Evolutionary conservation across 176 grass and related monocot genomes (phyloP).

Genomic region (Raddia distichophylla): DNA sequence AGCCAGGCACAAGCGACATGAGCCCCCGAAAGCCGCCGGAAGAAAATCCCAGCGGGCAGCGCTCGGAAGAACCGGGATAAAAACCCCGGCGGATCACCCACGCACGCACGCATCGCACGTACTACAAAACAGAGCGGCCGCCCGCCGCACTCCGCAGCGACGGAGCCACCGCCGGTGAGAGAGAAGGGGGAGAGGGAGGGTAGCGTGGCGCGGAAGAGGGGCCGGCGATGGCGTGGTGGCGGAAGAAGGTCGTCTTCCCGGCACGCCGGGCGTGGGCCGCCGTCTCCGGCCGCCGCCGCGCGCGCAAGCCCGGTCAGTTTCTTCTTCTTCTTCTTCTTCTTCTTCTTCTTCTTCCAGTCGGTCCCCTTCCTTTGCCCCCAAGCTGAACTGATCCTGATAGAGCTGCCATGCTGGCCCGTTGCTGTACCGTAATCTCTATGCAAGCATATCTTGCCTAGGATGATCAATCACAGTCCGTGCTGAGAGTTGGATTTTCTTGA

Average conservation of each 20-base stretch:
- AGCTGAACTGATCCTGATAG: not conserved
- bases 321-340: too few relatives aligned
- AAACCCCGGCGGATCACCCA: not conserved
- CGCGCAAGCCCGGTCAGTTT: constrained; percentile 55
- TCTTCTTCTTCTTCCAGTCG: too few relatives aligned
- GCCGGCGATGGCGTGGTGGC: constrained; percentile 54
- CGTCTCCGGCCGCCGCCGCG: constrained; percentile 45
- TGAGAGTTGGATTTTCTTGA: not conserved
- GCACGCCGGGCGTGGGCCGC: constrained; percentile 69
- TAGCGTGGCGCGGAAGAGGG: not conserved
- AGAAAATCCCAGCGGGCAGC: not conserved
- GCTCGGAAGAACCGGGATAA: not conserved
- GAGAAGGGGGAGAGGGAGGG: not conserved
- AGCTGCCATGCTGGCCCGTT: not conserved
- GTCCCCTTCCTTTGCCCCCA: too few relatives aligned
- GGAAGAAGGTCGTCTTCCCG: constrained; percentile 65
- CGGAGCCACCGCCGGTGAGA: not conserved
- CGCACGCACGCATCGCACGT: not conserved
- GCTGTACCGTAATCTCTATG: not conserved
- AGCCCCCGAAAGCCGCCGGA: not conserved
- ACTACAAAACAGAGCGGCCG: not conserved
- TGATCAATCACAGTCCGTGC: not conserved
- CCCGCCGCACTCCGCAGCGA: not conserved
- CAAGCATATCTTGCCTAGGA: not conserved
- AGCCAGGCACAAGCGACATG: not conserved